phyloP scores from a whole-genome alignment of 441 rosid genomes.

The Dalechampia spathulata region DNA sequence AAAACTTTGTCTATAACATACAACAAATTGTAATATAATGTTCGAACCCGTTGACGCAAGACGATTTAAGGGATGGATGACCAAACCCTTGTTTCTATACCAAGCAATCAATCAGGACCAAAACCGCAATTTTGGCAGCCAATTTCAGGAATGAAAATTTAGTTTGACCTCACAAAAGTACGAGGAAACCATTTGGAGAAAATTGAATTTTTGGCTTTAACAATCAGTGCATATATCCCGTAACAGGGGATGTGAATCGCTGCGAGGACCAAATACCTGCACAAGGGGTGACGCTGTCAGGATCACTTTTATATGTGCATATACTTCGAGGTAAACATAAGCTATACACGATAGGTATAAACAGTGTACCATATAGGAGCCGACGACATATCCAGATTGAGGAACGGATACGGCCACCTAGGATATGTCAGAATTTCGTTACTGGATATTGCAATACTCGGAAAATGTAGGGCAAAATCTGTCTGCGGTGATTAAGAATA shows the following conservation, averaged over 20 bases:
- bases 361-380: conserved; percentile 59
- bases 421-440: neutral
- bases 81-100: neutral
- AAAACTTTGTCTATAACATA: too few relatives aligned
- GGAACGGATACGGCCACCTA: conserved; percentile 97
- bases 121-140: neutral
- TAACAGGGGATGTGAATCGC: conserved; percentile 64
- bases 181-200: conserved; percentile 45
- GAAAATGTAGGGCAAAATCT: neutral
- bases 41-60: too few relatives aligned
- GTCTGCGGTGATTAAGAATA: too few relatives aligned
- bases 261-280: conserved; percentile 64
- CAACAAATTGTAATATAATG: too few relatives aligned
- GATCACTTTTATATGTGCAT: neutral
- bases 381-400: conserved; percentile 52
- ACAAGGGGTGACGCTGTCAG: neutral
- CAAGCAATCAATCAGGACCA: neutral
- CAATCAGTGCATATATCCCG: conserved; percentile 46
- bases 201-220: conserved; percentile 38
- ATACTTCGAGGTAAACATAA: neutral
- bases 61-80: too few relatives aligned
- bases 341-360: neutral
- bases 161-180: conserved; percentile 31
- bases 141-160: neutral
- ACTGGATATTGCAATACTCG: neutral